Evolutionary conservation across 2,329 filamentous ascomycete species (phyloP).

Genomic region (Daldinia sp.): DNA sequence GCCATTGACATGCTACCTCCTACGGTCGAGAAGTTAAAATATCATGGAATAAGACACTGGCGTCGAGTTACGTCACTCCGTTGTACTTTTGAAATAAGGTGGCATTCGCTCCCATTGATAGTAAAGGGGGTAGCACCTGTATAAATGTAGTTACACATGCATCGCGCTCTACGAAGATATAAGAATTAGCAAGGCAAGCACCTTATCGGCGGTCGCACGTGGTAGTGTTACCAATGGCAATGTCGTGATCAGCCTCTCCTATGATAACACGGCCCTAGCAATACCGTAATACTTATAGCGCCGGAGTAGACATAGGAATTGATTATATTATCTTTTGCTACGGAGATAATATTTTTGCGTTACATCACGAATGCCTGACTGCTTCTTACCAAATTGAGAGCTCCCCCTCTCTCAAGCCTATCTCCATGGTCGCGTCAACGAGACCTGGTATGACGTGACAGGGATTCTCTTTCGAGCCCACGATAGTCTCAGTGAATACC

Average conservation of each 20-base stretch:
- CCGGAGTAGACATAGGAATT: background rate
- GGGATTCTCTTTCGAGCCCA: background rate
- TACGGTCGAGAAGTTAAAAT: background rate
- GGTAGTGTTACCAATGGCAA: constrained; percentile 1
- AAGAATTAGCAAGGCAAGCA: background rate
- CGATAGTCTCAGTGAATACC: too few species aligned
- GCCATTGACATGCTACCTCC: background rate
- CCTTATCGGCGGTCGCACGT: background rate
- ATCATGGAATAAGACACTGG: background rate
- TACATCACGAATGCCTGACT: background rate
- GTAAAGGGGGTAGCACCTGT: background rate
- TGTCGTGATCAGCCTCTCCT: constrained; percentile 28
- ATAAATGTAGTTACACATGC: too few species aligned
- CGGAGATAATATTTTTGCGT: background rate
- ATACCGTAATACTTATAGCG: constrained; percentile 5
- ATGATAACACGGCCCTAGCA: constrained; percentile 28
- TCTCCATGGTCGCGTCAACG: constrained; percentile 19
- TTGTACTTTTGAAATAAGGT: background rate
- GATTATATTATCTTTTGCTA: background rate
- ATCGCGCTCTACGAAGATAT: background rate
- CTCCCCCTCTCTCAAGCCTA: constrained; percentile 20
- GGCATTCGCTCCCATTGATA: background rate
- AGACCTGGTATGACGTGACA: constrained; percentile 29
- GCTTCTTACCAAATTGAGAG: constrained; percentile 3
- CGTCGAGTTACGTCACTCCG: background rate